Evolutionary conservation across 495 filamentous ascomycete species (phyloP), one percentile per base, ranked within the genome.

Genomic region (Podospora anserina): DNA sequence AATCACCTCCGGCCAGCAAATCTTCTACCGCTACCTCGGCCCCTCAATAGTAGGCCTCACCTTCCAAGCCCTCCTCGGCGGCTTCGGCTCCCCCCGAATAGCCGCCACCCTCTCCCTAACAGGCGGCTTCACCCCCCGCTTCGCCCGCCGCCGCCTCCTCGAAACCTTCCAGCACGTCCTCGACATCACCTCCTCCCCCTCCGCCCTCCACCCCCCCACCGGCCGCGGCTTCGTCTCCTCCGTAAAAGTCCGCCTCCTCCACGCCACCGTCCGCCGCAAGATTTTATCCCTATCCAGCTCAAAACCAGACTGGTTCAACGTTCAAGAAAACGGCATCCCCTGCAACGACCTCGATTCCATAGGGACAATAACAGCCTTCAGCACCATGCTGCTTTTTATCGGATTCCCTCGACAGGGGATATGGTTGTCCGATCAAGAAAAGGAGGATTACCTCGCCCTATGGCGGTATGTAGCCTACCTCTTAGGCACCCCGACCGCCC

Each of bases 151-250:
- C 18, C 79, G 92, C 56, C 79, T 95, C 53, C 88, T 91, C 60
- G 90, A 93, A 77, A 93, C 91, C 2, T 88, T 87, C 5, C 90
- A 93, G 74, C 88, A 92, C 77, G 83, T 91, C n/a, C 81, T 92
- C 1, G 86, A 92, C 78, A 87, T 91, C 49, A 92, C 90, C 2
- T 77, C 78, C 32, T 89, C 87, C 9, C 74, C 90, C 1, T 84
- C 87, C 15, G 88, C 87, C 6, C 86, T 94, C 70, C 82, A 88
- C 67, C 90, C 28, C 18, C 61, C 88, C 0, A 88, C 87, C 26
- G 91, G 91, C 0, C 85, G 82, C 15, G 91, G 90, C 15, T 87
- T 88, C 64, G 78, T 80, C 3, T 91, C 90, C 7, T 88, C 89
- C 9, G 79, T 93, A 26, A 85, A 90, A n/a, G 90, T 94, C 13